phyloP scores from a whole-genome alignment of 331 rosid genomes.

The Phaseolus coccineus region DNA sequence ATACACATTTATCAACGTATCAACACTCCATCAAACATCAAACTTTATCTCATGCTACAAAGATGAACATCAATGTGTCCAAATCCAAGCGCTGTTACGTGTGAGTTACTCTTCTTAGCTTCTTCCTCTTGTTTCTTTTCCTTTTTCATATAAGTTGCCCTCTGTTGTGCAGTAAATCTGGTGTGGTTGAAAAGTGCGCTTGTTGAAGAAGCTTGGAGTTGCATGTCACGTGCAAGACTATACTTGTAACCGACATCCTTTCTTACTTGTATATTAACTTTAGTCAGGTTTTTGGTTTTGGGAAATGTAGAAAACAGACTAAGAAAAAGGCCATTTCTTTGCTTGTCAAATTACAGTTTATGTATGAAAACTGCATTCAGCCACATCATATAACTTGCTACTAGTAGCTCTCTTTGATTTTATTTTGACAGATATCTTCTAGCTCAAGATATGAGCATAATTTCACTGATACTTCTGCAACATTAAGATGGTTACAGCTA shows the following conservation, averaged over 20 bases:
- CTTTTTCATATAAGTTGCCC: neutral
- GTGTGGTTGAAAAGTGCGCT: slow-evolving; percentile 16
- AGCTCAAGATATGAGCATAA: slow-evolving; percentile 33
- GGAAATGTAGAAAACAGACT: slow-evolving; percentile 2
- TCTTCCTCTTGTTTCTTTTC: neutral
- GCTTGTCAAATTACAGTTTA: slow-evolving; percentile 27
- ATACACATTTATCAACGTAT: no score
- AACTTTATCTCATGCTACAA: neutral
- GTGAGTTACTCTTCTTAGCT: neutral
- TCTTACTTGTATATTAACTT: slow-evolving; percentile 24
- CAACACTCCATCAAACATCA: no score
- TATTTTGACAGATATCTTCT: slow-evolving; percentile 29
- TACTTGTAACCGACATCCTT: slow-evolving; percentile 42
- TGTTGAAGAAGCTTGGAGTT: slow-evolving; percentile 45
- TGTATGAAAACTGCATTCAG: slow-evolving; percentile 22
- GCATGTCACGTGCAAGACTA: slow-evolving; percentile 37
- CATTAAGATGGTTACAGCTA: slow-evolving; percentile 34
- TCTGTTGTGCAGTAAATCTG: neutral
- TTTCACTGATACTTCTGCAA: neutral
- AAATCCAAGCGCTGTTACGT: slow-evolving; percentile 3
- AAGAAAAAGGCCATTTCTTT: slow-evolving; percentile 22
- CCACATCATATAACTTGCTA: slow-evolving; percentile 16
- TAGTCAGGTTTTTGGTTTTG: slow-evolving; percentile 43
- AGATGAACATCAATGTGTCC: neutral
- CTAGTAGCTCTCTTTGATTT: slow-evolving; percentile 2